Conservation (phyloP, 768 basidiomycete genomes). For the Serendipita vermifera region DNA sequence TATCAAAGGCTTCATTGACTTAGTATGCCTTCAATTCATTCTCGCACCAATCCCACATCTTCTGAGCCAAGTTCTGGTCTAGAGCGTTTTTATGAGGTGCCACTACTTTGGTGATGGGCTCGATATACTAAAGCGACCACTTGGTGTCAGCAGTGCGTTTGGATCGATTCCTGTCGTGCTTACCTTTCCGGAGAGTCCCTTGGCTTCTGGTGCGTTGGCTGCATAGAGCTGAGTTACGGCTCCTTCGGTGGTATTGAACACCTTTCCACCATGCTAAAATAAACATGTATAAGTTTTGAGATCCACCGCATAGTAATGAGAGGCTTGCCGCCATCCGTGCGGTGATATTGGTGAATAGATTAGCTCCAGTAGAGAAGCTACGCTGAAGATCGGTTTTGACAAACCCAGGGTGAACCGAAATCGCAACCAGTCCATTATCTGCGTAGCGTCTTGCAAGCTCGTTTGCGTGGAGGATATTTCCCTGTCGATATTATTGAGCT, state of each 20-base stretch:
- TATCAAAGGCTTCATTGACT: too few relatives aligned
- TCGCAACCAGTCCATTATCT: constrained; percentile 35
- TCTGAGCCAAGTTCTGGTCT: background rate
- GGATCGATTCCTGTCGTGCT: background rate
- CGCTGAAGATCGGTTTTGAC: constrained; percentile 21
- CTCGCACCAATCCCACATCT: constrained; percentile 4
- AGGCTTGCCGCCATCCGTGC: background rate
- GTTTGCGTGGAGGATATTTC: constrained; percentile 30
- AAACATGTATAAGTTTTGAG: background rate
- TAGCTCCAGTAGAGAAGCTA: constrained; percentile 7
- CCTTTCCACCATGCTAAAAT: background rate
- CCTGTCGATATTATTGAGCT: constrained; percentile 23
- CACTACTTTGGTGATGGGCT: background rate
- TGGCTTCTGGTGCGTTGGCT: constrained; percentile 30
- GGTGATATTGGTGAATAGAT: background rate
- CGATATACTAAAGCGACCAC: background rate
- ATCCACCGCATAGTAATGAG: background rate
- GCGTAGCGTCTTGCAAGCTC: constrained; percentile 38
- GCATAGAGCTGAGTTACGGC: constrained; percentile 35
- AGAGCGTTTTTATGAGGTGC: background rate
- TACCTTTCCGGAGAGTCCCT: constrained; percentile 31
- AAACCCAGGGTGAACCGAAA: constrained; percentile 35
- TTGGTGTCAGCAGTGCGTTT: background rate
- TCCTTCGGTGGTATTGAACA: constrained; percentile 19
- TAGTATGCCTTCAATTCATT: background rate